phyloP scores from a whole-genome alignment of 495 filamentous ascomycete species.

The Bathelium albidoporum region DNA sequence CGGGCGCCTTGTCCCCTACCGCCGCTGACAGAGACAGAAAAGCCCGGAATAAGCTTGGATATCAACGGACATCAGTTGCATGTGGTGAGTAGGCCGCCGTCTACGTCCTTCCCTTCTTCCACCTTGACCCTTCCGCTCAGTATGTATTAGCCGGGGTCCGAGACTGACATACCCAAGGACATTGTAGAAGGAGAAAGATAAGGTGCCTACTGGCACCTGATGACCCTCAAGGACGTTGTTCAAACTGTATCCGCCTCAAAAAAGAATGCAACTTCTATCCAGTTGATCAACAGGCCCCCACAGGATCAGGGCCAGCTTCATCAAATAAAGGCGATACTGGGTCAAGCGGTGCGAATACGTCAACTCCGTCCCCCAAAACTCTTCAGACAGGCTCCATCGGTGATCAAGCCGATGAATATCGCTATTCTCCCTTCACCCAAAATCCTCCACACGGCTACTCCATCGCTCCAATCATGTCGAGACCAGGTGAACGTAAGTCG shows the following conservation, averaged over 20 bases:
- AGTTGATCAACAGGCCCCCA: slow-evolving; percentile 71
- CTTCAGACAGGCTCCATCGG: not conserved
- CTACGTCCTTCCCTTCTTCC: slow-evolving; percentile 12
- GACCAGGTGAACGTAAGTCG: not conserved
- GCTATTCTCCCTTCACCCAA: not conserved
- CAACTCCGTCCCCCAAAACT: not conserved
- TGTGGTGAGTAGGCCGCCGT: slow-evolving; percentile 63
- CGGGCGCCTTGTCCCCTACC: not conserved
- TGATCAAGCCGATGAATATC: not conserved
- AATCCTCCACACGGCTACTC: not conserved
- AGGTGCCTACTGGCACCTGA: slow-evolving; percentile 72
- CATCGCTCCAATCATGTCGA: not conserved
- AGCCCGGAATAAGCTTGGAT: slow-evolving; percentile 83
- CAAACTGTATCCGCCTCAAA: slow-evolving; percentile 91
- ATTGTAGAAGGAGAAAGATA: slow-evolving; percentile 93
- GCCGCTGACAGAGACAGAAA: not conserved
- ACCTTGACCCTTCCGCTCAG: slow-evolving; percentile 10
- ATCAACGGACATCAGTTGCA: slow-evolving; percentile 93
- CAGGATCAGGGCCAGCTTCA: slow-evolving; percentile 16
- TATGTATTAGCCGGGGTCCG: not conserved
- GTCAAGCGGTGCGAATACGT: slow-evolving; percentile 5
- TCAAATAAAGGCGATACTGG: slow-evolving; percentile 10
- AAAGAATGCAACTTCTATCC: slow-evolving; percentile 94
- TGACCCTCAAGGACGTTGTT: slow-evolving; percentile 75
- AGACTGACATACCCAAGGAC: slow-evolving; percentile 46